Evolutionary conservation across 169 alveolate genomes (phyloP).

Genomic region (Plasmodium inui): DNA sequence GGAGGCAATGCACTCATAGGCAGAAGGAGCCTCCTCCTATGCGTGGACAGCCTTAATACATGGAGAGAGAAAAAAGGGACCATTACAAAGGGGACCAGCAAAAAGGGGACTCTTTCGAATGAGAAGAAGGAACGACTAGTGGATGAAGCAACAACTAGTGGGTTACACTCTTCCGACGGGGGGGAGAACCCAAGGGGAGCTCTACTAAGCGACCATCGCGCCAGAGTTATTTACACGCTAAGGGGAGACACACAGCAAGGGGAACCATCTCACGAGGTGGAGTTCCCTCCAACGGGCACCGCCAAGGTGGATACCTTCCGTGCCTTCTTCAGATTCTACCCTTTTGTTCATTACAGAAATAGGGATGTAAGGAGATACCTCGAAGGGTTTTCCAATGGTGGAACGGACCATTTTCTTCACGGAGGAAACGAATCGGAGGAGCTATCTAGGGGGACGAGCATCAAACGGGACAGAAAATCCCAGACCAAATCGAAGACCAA

Average conservation of each 20-base stretch:
- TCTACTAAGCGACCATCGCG: neutral
- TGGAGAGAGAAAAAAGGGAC: neutral
- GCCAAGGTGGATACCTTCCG: neutral
- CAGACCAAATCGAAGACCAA: too few species aligned
- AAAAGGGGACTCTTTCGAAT: neutral
- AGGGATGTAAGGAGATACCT: constrained; percentile 20
- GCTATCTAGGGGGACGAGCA: neutral
- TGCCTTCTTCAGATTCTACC: constrained; percentile 17
- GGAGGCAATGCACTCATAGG: too few species aligned
- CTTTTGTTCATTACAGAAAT: neutral
- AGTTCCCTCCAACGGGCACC: neutral
- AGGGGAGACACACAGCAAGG: neutral
- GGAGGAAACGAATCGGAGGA: neutral
- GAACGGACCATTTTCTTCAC: neutral
- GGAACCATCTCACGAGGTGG: neutral
- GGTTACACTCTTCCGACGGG: neutral
- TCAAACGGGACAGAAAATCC: neutral
- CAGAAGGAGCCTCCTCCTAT: neutral
- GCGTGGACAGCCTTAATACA: neutral
- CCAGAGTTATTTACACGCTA: neutral
- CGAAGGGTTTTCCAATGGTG: neutral
- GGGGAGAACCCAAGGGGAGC: neutral
- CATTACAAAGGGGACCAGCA: neutral
- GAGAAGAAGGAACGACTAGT: neutral
- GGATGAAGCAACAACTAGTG: neutral